Evolutionary conservation across 495 filamentous ascomycete species (phyloP), one percentile per base, ranked within the genome.

Genomic region (Staphylotrichum tortipilum): DNA sequence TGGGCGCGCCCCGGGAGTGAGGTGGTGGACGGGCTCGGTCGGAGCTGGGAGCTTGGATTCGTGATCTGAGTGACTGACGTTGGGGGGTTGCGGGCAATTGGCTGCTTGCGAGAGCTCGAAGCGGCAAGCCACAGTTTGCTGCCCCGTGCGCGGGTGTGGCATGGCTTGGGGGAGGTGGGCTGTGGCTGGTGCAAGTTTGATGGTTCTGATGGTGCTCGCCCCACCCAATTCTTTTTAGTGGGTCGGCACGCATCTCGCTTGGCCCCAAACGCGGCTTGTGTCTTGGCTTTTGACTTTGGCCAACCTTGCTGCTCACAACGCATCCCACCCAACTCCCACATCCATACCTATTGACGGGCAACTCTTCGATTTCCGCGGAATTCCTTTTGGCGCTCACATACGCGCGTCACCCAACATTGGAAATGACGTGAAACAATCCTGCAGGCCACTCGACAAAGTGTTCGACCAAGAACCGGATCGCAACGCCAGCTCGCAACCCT

Each of bases 361-460:
- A n/a, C n/a, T n/a, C n/a, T n/a, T n/a, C n/a, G n/a, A n/a, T n/a
- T n/a, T n/a, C n/a, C n/a, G n/a, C n/a, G n/a, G n/a, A n/a, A n/a
- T n/a, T n/a, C n/a, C n/a, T n/a, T n/a, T n/a, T n/a, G n/a, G n/a
- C n/a, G n/a, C n/a, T n/a, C n/a, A n/a, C n/a, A n/a, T n/a, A n/a
- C n/a, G n/a, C n/a, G n/a, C n/a, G n/a, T n/a, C n/a, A n/a, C n/a
- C n/a, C n/a, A n/a, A n/a, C 24, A 12, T 46, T 23, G 24, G 42
- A 52, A 33, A 52, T 52, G 49, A 52, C 49, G 18, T 52, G 42
- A 52, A 14, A n/a, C n/a, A n/a, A n/a, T n/a, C n/a, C n/a, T n/a
- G n/a, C n/a, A n/a, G n/a, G n/a, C n/a, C n/a, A n/a, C n/a, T n/a
- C n/a, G n/a, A n/a, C n/a, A n/a, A n/a, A n/a, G n/a, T n/a, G n/a